Conservation (phyloP, 1,284 basidiomycete genomes). For the Leccinum solheimii region DNA sequence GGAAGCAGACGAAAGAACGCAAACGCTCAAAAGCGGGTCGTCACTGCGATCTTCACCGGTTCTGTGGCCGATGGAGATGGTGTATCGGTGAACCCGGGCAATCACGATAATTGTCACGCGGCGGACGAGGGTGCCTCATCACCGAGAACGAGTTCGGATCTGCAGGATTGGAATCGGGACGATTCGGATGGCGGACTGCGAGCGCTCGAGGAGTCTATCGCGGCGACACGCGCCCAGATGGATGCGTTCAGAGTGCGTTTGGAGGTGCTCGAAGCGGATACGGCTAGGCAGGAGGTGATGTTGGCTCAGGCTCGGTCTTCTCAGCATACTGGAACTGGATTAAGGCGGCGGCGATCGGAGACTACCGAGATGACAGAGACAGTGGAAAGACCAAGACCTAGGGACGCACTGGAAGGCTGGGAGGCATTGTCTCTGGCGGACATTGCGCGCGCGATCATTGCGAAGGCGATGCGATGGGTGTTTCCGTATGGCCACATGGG, state of each 20-base stretch:
- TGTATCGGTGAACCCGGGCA: not conserved
- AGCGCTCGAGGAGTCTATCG: conserved; percentile 27
- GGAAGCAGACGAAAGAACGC: conserved; percentile 9
- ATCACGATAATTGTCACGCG: not conserved
- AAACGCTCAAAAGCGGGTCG: conserved; percentile 21
- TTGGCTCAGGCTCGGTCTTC: not conserved
- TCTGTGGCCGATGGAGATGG: not conserved
- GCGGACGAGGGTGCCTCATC: not conserved
- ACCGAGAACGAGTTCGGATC: not conserved
- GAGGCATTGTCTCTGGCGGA: conserved; percentile 10
- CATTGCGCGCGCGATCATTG: conserved; percentile 20
- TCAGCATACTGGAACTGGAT: not conserved
- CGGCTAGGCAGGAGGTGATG: conserved; percentile 17
- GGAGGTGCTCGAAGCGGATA: conserved; percentile 29
- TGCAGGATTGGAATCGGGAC: not conserved
- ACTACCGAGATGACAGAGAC: not conserved
- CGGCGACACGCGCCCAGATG: conserved; percentile 25
- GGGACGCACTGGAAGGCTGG: not conserved
- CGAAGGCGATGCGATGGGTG: conserved; percentile 27
- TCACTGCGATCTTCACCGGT: conserved; percentile 37
- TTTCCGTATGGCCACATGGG: conserved; percentile 21
- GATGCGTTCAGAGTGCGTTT: conserved; percentile 29
- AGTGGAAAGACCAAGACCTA: not conserved
- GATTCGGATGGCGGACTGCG: conserved; percentile 10
- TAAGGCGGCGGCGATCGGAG: conserved; percentile 3